Percentiles rank a stretch among this genome's conserved stretches.
Evolutionary conservation across 2,329 filamentous ascomycete genomes (phyloP).

Genomic region (Periglandula ipomoeae): DNA sequence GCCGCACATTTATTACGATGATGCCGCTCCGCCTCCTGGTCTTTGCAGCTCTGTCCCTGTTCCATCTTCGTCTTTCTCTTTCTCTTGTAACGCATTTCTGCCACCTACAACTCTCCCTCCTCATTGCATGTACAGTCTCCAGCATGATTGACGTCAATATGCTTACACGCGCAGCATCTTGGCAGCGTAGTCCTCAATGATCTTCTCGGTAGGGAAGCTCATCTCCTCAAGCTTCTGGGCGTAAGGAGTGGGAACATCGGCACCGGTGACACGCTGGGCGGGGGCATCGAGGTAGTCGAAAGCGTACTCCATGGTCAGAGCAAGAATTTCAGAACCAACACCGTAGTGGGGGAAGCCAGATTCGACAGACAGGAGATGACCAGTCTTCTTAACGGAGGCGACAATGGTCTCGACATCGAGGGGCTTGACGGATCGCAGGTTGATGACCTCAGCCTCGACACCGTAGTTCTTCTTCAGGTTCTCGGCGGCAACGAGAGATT

Average conservation of each 20-base stretch:
- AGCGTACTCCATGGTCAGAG: slow-evolving; percentile 91
- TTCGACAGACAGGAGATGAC: slow-evolving; percentile 82
- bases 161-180: slow-evolving; percentile 75
- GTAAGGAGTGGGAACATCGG: slow-evolving; percentile 95
- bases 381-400: slow-evolving; percentile 98
- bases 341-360: slow-evolving; percentile 95
- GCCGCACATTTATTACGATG: slow-evolving; percentile 4
- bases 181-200: slow-evolving; percentile 80
- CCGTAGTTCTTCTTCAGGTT: slow-evolving; percentile 94
- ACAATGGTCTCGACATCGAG: slow-evolving; percentile 92
- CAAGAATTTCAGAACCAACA: slow-evolving; percentile 85
- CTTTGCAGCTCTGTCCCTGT: slow-evolving; percentile 3
- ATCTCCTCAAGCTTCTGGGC: slow-evolving; percentile 88
- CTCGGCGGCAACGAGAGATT: slow-evolving; percentile 80
- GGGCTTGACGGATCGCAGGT: slow-evolving; percentile 95
- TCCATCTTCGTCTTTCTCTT: not conserved
- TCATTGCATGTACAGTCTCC: not conserved
- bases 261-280: slow-evolving; percentile 87
- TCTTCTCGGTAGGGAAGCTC: slow-evolving; percentile 81
- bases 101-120: too few species aligned
- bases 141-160: not conserved
- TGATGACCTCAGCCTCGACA: slow-evolving; percentile 92
- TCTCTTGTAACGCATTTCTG: not conserved
- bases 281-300: slow-evolving; percentile 97
- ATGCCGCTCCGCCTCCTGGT: slow-evolving; percentile 7